Evolutionary conservation across 108 stramenopile species (phyloP).

Genomic region (Cyclotella atomus): DNA sequence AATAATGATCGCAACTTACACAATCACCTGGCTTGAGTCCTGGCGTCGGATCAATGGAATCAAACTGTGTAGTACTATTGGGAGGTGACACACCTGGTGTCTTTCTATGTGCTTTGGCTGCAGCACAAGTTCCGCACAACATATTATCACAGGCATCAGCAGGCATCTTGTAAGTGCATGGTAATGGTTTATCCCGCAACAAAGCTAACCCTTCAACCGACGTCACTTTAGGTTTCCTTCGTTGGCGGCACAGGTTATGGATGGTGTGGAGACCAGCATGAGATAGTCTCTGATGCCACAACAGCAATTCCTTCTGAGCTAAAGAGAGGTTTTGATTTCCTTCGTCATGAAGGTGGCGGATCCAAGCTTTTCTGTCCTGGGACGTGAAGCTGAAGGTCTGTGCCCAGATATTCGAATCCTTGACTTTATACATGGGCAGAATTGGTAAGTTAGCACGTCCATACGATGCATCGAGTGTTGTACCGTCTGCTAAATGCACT

Average conservation of each 20-base stretch:
- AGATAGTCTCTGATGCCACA: not conserved
- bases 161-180: conserved; percentile 3
- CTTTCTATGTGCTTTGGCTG: too few relatives aligned
- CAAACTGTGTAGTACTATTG: not conserved
- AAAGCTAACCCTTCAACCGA: not conserved
- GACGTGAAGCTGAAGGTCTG: too few relatives aligned
- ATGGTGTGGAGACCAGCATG: not conserved
- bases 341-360: not conserved
- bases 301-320: not conserved
- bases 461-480: too few relatives aligned
- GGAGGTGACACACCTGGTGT: not conserved
- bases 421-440: too few relatives aligned
- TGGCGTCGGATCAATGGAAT: too few relatives aligned
- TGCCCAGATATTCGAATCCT: too few relatives aligned
- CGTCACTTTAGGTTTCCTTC: not conserved
- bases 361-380: too few relatives aligned
- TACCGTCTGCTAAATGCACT: not conserved
- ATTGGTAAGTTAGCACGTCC: too few relatives aligned
- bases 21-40: conserved; percentile 47
- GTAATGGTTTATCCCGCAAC: not conserved
- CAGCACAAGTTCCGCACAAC: not conserved
- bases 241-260: not conserved
- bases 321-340: not conserved
- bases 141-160: not conserved
- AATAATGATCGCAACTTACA: conserved; percentile 53